A percentile compares a stretch with the other conserved stretches of the same genome.
phyloP scores from a whole-genome alignment of 306 rosid genomes.

The Quercus glauca region DNA sequence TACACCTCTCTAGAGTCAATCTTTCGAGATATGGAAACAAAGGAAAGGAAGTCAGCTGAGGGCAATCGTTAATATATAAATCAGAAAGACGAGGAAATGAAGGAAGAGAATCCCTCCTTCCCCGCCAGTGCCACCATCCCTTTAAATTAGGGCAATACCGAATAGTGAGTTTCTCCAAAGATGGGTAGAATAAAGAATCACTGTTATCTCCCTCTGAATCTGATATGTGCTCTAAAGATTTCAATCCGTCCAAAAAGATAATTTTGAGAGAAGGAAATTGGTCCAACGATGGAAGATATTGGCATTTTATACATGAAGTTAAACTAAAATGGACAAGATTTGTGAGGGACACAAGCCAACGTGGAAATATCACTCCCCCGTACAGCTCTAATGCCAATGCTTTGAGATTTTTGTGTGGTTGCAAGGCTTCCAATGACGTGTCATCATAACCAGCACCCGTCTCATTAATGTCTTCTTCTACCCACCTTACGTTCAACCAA shows the following conservation, averaged over 20 bases:
- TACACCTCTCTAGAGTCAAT: fast-evolving
- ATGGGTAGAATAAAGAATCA: too few relatives aligned
- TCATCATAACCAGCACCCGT: too few relatives aligned
- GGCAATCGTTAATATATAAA: fast-evolving
- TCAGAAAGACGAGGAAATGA: too few relatives aligned
- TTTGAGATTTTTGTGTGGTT: constrained; percentile 10
- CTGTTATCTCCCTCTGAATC: too few relatives aligned
- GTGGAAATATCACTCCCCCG: neutral
- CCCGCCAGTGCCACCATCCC: too few relatives aligned
- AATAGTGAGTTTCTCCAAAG: too few relatives aligned
- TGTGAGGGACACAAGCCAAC: constrained; percentile 13
- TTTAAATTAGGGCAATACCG: too few relatives aligned
- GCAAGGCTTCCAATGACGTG: neutral
- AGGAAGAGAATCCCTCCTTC: too few relatives aligned
- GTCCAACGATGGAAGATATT: constrained; percentile 6
- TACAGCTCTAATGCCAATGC: fast-evolving
- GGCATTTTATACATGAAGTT: fast-evolving
- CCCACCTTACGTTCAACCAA: fast-evolving
- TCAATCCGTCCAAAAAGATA: fast-evolving
- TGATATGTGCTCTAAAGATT: constrained; percentile 2
- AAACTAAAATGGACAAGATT: neutral
- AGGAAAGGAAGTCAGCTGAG: too few relatives aligned
- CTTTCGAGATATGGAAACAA: too few relatives aligned
- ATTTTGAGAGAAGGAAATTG: constrained; percentile 13
- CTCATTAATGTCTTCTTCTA: too few relatives aligned